A percentile compares a stretch with the other conserved stretches of the same genome.
Evolutionary conservation across 495 filamentous ascomycete genomes (phyloP).

Genomic region (Pyronema domesticum): DNA sequence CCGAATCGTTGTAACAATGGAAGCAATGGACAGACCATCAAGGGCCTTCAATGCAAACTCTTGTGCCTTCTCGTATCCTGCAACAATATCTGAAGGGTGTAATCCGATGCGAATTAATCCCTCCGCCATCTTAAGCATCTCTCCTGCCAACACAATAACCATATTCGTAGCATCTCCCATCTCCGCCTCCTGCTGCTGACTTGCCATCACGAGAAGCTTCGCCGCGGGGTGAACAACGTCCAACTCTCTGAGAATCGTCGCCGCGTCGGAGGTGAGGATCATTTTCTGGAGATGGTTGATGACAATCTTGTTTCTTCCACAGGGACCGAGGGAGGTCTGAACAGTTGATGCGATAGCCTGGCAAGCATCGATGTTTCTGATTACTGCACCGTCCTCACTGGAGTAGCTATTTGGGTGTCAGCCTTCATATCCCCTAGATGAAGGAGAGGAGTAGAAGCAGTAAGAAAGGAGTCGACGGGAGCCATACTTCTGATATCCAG

Average conservation of each 20-base stretch:
- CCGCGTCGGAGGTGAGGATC: conserved; percentile 95
- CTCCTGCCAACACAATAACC: conserved; percentile 89
- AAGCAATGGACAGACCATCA: conserved; percentile 39
- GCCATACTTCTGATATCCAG: conserved; percentile 82
- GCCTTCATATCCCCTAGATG: neutral
- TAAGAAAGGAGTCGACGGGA: neutral
- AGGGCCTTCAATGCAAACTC: conserved; percentile 67
- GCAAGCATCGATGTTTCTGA: conserved; percentile 98
- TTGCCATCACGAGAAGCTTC: conserved; percentile 97
- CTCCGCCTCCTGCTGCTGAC: conserved; percentile 96
- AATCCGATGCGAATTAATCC: conserved; percentile 86
- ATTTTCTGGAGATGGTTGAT: conserved; percentile 99
- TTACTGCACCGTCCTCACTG: conserved; percentile 93
- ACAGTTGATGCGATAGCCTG: conserved; percentile 88
- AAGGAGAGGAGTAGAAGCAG: neutral
- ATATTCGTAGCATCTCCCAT: conserved; percentile 98
- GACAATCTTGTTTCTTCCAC: conserved; percentile 98
- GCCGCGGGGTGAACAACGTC: conserved; percentile 98
- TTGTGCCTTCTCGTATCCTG: conserved; percentile 87
- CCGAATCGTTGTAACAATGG: neutral
- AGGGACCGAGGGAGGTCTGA: conserved; percentile 89
- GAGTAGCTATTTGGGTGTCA: conserved; percentile 52
- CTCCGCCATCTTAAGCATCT: conserved; percentile 93
- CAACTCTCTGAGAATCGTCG: conserved; percentile 89
- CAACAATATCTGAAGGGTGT: conserved; percentile 90